A percentile compares a stretch with the other conserved stretches of the same genome.
These are phyloP conservation scores for Cucurbita maxima DNA, from an alignment of 306 rosid species.

Conservation along the genomic window DNA sequence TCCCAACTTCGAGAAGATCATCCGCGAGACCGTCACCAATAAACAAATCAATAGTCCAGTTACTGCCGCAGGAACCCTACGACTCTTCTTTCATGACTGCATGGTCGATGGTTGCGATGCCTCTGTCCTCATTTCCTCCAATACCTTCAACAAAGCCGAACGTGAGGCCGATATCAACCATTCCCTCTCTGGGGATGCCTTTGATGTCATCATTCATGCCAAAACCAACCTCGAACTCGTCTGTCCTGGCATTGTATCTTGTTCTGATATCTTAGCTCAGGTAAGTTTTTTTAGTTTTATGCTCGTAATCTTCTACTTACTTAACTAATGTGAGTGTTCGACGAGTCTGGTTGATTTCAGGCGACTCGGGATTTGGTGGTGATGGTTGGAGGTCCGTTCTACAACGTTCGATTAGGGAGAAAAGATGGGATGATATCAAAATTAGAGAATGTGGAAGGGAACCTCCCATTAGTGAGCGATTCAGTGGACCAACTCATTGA, in stretches of 20 bases:
- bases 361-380: background rate
- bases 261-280: slow-evolving; percentile 3
- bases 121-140: background rate
- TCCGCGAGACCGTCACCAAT: background rate
- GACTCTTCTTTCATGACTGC: slow-evolving; percentile 7
- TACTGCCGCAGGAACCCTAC: slow-evolving; percentile 2
- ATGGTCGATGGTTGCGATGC: slow-evolving; percentile 4
- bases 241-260: slow-evolving; percentile 4
- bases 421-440: background rate
- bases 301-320: too few species aligned
- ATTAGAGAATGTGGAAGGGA: background rate
- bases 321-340: too few species aligned
- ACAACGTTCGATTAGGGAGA: background rate
- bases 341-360: background rate
- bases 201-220: background rate
- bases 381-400: slow-evolving; percentile 6
- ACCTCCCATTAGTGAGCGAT: background rate
- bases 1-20: background rate
- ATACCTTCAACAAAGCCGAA: background rate
- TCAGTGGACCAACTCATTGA: background rate
- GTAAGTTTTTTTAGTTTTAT: background rate
- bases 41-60: slow-evolving; percentile 4
- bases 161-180: slow-evolving; percentile 5
- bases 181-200: slow-evolving; percentile 2
- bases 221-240: background rate